These are phyloP conservation scores for Nemania diffusa DNA, from an alignment of 2,329 filamentous ascomycete genomes.

Conservation along the genomic window DNA sequence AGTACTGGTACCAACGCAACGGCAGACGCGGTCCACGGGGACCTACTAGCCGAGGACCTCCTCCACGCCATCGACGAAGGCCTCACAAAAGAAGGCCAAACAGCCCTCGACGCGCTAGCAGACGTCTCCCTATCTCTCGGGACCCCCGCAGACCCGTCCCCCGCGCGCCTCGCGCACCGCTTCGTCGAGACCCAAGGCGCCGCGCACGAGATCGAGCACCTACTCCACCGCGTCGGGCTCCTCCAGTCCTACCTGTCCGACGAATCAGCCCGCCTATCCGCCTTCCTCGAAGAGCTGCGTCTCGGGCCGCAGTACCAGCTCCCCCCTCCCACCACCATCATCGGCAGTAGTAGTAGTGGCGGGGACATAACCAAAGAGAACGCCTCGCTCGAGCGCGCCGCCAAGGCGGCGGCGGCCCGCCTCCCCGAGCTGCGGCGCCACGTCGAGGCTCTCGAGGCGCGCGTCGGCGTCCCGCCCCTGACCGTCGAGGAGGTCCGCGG, in stretches of 20 bases:
- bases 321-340: conserved; percentile 53
- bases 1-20: conserved; percentile 1
- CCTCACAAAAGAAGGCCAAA: conserved; percentile 65
- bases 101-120: conserved; percentile 68
- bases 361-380: conserved; percentile 70
- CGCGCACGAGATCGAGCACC: conserved; percentile 65
- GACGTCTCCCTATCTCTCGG: conserved; percentile 61
- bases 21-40: conserved; percentile 33
- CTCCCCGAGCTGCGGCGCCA: conserved; percentile 74
- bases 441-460: conserved; percentile 55
- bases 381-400: conserved; percentile 76
- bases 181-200: conserved; percentile 67
- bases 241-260: conserved; percentile 66
- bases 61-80: conserved; percentile 64
- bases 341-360: background rate
- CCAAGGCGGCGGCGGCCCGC: conserved; percentile 73
- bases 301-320: conserved; percentile 60
- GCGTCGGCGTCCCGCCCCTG: conserved; percentile 42
- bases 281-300: conserved; percentile 56
- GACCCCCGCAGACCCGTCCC: conserved; percentile 52
- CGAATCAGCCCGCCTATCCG: conserved; percentile 57
- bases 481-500: conserved; percentile 67
- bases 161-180: conserved; percentile 55
- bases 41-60: conserved; percentile 54
- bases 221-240: conserved; percentile 62